These are phyloP conservation scores for Neurospora discreta DNA, from an alignment of 495 filamentous ascomycete genomes.

Conservation along the genomic window DNA sequence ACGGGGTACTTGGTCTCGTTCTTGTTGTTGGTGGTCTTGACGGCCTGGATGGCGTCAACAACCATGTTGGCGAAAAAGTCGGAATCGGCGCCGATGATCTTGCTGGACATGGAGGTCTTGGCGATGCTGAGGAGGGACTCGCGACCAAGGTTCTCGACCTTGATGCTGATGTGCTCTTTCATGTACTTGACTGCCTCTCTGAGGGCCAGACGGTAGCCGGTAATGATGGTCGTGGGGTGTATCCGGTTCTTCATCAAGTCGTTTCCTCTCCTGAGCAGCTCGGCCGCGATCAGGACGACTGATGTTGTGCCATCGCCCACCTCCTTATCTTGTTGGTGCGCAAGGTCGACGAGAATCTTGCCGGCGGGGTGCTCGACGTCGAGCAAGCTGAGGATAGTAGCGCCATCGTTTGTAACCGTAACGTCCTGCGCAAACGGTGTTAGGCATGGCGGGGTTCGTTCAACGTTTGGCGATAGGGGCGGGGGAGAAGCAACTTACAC, in stretches of 20 bases:
- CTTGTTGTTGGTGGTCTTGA: conserved; percentile 84
- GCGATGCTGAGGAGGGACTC: conserved; percentile 91
- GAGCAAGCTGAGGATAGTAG: conserved; percentile 87
- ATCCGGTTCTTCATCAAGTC: conserved; percentile 99
- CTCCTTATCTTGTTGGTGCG: conserved; percentile 98
- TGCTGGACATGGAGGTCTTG: conserved; percentile 98
- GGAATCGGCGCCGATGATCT: conserved; percentile 92
- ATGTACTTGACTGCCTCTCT: conserved; percentile 97
- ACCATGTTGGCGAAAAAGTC: conserved; percentile 97
- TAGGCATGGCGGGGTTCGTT: conserved; percentile 9
- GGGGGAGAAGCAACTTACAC: conserved; percentile 43
- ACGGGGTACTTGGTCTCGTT: conserved; percentile 93
- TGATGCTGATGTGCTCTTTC: conserved; percentile 92
- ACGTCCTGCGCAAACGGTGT: conserved; percentile 55
- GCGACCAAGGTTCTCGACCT: conserved; percentile 80
- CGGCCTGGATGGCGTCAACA: conserved; percentile 91
- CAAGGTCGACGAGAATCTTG: conserved; percentile 95
- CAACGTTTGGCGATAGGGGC: background rate
- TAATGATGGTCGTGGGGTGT: conserved; percentile 99
- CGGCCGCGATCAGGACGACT: conserved; percentile 92
- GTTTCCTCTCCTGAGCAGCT: conserved; percentile 88
- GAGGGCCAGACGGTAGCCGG: conserved; percentile 88
- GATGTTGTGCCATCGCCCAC: conserved; percentile 97
- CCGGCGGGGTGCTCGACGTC: conserved; percentile 97
- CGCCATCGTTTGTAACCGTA: conserved; percentile 97